These are phyloP conservation scores for Epicoccum sorghinum DNA, from an alignment of 2,329 filamentous ascomycete genomes.

Conservation along the genomic window DNA sequence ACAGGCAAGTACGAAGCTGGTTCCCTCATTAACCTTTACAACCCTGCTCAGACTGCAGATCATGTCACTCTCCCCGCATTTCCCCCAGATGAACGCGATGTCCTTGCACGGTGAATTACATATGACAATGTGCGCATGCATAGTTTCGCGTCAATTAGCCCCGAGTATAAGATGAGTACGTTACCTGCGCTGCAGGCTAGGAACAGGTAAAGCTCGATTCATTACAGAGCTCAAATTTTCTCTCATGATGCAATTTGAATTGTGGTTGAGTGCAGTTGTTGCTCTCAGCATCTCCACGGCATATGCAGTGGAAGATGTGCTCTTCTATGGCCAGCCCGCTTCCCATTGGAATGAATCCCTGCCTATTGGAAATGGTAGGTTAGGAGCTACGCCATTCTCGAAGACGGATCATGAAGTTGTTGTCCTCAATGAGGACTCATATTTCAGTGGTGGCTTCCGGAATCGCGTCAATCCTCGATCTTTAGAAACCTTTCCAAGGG, in stretches of 20 bases:
- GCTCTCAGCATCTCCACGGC: background rate
- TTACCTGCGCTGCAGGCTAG: background rate
- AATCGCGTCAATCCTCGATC: background rate
- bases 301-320: conserved; percentile 1
- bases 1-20: background rate
- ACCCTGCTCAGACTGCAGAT: background rate
- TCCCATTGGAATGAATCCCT: conserved; percentile 50
- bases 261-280: background rate
- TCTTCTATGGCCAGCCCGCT: conserved; percentile 18
- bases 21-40: background rate
- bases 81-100: background rate
- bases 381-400: conserved; percentile 56
- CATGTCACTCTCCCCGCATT: background rate
- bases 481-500: background rate
- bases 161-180: background rate
- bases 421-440: conserved; percentile 54
- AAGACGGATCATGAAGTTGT: conserved; percentile 52
- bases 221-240: background rate
- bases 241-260: too few relatives aligned
- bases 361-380: conserved; percentile 58
- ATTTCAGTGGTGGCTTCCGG: background rate
- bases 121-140: background rate
- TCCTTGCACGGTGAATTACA: background rate
- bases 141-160: background rate
- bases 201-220: too few relatives aligned